Base-by-base conservation (phyloP, 2,329 filamentous ascomycete genomes). In the Calonectria pteridis region DNA sequence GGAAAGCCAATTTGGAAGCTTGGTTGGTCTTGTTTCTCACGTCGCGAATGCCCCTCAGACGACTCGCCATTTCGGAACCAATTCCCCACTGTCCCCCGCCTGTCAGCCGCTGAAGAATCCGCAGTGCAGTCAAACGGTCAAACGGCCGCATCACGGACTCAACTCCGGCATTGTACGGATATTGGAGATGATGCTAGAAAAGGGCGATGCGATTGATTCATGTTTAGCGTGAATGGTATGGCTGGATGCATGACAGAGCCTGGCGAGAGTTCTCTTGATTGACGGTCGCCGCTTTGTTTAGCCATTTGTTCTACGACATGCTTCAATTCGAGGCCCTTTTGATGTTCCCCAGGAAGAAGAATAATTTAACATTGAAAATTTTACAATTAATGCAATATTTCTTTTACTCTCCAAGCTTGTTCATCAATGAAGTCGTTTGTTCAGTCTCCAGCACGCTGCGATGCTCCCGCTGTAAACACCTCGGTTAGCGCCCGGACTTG, bases 401-500 rank as follows among this genome's bases (percentile, higher is more conserved):
- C 9, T 35, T 35, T 26, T 14, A 4, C n/a, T 40, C 3, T 59
- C 55, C 20, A 26, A 59, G 2, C 20, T n/a, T n/a, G 11, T n/a
- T 7, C 35, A 6, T 59, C 55, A 40, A 26, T 28, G 5, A 26
- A 59, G 55, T 26, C 6, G 20, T 59, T 26, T n/a, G 9, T 43
- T 43, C 3, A n/a, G 6, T 26, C 23, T 26, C 33, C 33, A 20
- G 6, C 18, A 29, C 31, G 43, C 18, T 10, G 23, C 62, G 6
- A 46, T 2, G 28, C 16, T 51, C 26, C 28, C 7, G 31, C 31
- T 50, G 46, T n/a, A 14, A 6, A 31, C 23, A 37, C 68, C 62
- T 50, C 62, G 51, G 62, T 43, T 59, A 37, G 63, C 18, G 40
- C 35, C 23, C 69, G 69, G 70, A 58, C 43, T 55, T 67, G 62